Percentiles rank a stretch among this genome's conserved stretches.
phyloP scores from a whole-genome alignment of 78 protist species.

The Polysphondylium violaceum region DNA sequence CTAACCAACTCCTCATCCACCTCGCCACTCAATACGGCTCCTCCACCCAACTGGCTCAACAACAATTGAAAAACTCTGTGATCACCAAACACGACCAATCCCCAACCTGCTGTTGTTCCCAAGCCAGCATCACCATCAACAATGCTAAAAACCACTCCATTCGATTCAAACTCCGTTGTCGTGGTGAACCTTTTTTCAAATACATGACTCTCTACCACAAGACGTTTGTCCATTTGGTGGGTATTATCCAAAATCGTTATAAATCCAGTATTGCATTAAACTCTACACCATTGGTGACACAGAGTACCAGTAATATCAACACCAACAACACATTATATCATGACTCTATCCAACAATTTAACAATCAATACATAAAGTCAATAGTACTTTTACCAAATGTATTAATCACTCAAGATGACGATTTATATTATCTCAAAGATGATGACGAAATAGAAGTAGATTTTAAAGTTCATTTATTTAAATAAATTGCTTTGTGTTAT shows the following conservation, averaged over 20 bases:
- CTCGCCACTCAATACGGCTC: neutral
- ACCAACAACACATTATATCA: no score
- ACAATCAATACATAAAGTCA: slow-evolving; percentile 8
- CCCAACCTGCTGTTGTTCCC: no score
- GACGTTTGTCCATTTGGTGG: slow-evolving; percentile 22
- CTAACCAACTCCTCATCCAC: neutral
- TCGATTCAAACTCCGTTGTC: slow-evolving; percentile 10
- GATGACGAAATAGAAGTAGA: slow-evolving; percentile 34
- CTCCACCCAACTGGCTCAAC: neutral
- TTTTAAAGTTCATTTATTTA: no score
- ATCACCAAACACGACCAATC: no score
- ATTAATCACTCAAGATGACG: slow-evolving; percentile 15
- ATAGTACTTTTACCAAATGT: slow-evolving; percentile 42
- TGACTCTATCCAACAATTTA: slow-evolving; percentile 23
- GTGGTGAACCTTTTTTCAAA: slow-evolving; percentile 16
- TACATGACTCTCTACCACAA: slow-evolving; percentile 6
- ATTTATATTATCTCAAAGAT: slow-evolving; percentile 35
- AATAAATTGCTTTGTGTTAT: no score
- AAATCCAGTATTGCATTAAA: neutral
- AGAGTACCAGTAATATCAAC: no score
- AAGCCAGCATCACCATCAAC: slow-evolving; percentile 6
- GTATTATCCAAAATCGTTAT: slow-evolving; percentile 25
- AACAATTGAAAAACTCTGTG: neutral
- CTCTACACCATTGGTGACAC: neutral
- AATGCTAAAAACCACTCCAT: neutral